Evolutionary conservation across 148 eudicot genomes (phyloP).

Genomic region (Rhododendron ferrugineum): DNA sequence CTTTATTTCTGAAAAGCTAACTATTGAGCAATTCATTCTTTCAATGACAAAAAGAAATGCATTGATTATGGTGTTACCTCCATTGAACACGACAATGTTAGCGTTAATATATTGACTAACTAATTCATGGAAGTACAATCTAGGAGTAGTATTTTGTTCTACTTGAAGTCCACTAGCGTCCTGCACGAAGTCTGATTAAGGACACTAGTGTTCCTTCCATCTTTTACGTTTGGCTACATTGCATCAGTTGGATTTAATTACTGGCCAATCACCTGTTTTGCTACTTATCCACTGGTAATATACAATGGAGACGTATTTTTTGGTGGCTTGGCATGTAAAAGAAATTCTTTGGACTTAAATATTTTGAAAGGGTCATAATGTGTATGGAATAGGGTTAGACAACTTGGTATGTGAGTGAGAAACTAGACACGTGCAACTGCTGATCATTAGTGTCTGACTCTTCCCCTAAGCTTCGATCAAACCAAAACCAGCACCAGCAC

Average conservation of each 20-base stretch:
- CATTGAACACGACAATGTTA: too few species aligned
- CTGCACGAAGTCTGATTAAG: background rate
- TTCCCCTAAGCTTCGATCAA: background rate
- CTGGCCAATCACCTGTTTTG: background rate
- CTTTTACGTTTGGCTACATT: background rate
- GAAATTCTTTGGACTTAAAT: background rate
- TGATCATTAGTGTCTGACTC: background rate
- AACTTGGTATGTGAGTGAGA: background rate
- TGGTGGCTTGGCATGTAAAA: background rate
- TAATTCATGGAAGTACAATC: background rate
- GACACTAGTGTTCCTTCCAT: background rate
- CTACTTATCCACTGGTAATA: background rate
- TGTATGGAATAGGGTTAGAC: background rate
- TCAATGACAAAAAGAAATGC: background rate
- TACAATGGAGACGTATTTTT: background rate
- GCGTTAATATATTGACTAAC: too few species aligned
- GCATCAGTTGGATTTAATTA: background rate
- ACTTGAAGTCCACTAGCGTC: background rate
- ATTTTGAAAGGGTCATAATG: background rate
- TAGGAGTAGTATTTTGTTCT: background rate
- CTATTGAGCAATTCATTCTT: background rate
- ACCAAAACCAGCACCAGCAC: background rate
- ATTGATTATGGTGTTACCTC: background rate
- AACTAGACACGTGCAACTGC: background rate
- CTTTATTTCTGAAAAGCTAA: background rate